These are phyloP conservation scores for Scutellaria galericulata DNA, from an alignment of 257 asterid species.

Conservation along the genomic window DNA sequence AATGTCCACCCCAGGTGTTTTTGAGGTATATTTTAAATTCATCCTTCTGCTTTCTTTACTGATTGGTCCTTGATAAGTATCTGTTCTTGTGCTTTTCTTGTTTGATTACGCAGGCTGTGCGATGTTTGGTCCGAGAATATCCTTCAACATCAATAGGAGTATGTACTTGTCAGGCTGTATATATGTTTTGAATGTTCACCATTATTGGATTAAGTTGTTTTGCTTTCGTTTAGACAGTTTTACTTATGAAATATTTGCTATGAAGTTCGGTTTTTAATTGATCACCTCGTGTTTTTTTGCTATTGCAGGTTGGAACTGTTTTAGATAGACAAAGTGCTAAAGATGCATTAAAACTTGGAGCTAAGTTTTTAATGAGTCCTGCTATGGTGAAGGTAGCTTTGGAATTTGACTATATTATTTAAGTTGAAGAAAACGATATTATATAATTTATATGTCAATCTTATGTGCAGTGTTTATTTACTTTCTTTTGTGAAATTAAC, in stretches of 20 bases:
- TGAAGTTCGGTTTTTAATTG: not conserved
- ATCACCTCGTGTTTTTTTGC: not conserved
- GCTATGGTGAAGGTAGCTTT: slow-evolving; percentile 68
- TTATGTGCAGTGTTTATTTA: not conserved
- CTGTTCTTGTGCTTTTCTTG: slow-evolving; percentile 9
- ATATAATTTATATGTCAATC: not conserved
- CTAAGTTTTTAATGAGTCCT: slow-evolving; percentile 89
- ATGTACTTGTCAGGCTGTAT: slow-evolving; percentile 37
- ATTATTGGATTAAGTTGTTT: not conserved
- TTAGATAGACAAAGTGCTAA: slow-evolving; percentile 58
- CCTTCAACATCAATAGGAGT: slow-evolving; percentile 76
- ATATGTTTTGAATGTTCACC: slow-evolving; percentile 3
- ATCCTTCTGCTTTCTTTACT: slow-evolving; percentile 1
- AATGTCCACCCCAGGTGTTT: slow-evolving; percentile 74
- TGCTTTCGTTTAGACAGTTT: not conserved
- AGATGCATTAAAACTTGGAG: slow-evolving; percentile 63
- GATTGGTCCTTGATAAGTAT: slow-evolving; percentile 7
- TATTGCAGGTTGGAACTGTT: slow-evolving; percentile 76
- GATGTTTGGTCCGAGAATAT: slow-evolving; percentile 57
- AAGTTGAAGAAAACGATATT: not conserved
- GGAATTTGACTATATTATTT: not conserved
- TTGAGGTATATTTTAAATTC: slow-evolving; percentile 56
- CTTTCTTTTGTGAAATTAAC: not conserved
- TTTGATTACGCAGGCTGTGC: slow-evolving; percentile 51
- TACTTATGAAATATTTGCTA: not conserved